These are phyloP conservation scores for Botrytis pseudocinerea DNA, from an alignment of 2,329 filamentous ascomycete genomes.

Conservation along the genomic window DNA sequence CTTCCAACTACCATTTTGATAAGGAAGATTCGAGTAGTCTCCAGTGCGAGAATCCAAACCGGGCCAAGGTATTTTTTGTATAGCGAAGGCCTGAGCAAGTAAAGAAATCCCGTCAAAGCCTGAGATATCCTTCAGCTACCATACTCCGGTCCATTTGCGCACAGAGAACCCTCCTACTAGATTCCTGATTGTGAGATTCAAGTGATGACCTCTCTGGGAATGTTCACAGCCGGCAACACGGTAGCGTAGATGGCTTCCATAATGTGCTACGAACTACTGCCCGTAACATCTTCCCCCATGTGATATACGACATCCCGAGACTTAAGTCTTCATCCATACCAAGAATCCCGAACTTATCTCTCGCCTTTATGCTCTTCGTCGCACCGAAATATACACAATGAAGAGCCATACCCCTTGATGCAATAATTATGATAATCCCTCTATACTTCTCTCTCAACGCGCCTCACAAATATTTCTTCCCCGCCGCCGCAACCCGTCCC, in stretches of 20 bases:
- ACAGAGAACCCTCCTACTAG: not conserved
- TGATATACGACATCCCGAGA: not conserved
- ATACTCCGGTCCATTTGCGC: no score
- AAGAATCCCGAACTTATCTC: not conserved
- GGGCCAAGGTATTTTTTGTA: not conserved
- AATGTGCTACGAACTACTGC: not conserved
- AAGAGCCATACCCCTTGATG: not conserved
- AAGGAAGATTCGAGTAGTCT: not conserved
- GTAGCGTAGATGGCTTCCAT: not conserved
- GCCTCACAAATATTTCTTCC: constrained; percentile 80
- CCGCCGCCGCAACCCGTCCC: constrained; percentile 77
- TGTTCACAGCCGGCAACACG: not conserved
- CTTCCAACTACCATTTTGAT: not conserved
- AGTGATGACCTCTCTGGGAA: not conserved
- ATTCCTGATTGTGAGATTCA: not conserved
- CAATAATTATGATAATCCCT: not conserved
- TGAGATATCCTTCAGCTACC: not conserved
- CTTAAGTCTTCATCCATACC: not conserved
- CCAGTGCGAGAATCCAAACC: not conserved
- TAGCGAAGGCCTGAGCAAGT: not conserved
- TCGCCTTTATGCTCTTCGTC: not conserved
- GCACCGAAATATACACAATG: not conserved
- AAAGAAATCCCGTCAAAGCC: not conserved
- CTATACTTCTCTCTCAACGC: constrained; percentile 42
- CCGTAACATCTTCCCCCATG: no score